Percentiles rank a stretch among this genome's conserved stretches.
phyloP scores from a whole-genome alignment of 1,284 basidiomycete species.

The Puccinia sorghi region DNA sequence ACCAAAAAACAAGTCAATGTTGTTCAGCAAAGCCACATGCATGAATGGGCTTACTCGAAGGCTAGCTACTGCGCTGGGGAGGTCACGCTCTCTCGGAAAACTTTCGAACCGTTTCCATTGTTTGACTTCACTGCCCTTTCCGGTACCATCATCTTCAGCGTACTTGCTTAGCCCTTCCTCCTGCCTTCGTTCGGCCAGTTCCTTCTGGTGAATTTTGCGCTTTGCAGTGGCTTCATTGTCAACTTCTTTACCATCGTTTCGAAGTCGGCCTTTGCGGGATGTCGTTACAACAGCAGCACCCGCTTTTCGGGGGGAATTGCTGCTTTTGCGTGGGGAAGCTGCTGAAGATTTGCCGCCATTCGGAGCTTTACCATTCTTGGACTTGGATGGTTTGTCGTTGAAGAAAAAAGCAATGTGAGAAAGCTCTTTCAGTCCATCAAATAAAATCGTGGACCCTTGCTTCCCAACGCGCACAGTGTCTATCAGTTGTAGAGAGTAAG shows the following conservation, averaged over 20 bases:
- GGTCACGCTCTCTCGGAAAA: conserved; percentile 87
- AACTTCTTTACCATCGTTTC: conserved; percentile 68
- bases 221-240: conserved; percentile 68
- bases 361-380: conserved; percentile 61
- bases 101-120: conserved; percentile 94
- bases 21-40: not conserved
- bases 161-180: conserved; percentile 79
- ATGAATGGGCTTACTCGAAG: conserved; percentile 18
- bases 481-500: conserved; percentile 82
- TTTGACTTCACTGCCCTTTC: conserved; percentile 64
- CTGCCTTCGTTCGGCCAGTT: conserved; percentile 78
- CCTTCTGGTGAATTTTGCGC: conserved; percentile 83
- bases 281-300: conserved; percentile 42
- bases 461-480: conserved; percentile 82
- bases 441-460: conserved; percentile 71
- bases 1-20: not conserved
- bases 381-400: conserved; percentile 55
- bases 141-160: conserved; percentile 62
- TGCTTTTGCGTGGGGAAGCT: conserved; percentile 6
- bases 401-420: conserved; percentile 88
- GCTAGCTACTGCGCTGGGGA: conserved; percentile 64
- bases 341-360: conserved; percentile 5
- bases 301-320: conserved; percentile 52
- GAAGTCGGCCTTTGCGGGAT: conserved; percentile 67
- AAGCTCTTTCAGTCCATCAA: conserved; percentile 76